These are phyloP conservation scores for Pythium insidiosum DNA, from an alignment of 352 stramenopile species.

Conservation along the genomic window DNA sequence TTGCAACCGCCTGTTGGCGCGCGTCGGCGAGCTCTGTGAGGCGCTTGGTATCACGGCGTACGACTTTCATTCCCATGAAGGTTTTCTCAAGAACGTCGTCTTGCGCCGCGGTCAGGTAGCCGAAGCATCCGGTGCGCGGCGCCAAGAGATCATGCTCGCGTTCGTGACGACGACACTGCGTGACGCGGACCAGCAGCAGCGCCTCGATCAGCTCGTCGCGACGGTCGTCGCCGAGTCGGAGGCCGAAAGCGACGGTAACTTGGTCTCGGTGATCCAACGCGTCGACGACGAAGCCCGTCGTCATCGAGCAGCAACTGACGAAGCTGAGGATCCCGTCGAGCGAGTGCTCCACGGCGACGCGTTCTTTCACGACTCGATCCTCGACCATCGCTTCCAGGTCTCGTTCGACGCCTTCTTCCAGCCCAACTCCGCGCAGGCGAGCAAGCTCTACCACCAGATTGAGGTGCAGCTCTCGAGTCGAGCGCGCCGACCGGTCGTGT, in stretches of 20 bases:
- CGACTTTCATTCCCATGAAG: slow-evolving; percentile 45
- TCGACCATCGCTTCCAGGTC: slow-evolving; percentile 50
- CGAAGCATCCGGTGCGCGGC: not conserved
- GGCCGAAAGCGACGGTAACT: not conserved
- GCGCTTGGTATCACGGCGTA: slow-evolving; percentile 31
- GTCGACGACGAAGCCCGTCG: slow-evolving; percentile 52
- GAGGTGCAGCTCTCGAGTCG: slow-evolving; percentile 21
- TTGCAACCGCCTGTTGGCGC: slow-evolving; percentile 37
- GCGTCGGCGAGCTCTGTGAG: slow-evolving; percentile 21
- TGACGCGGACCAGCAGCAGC: slow-evolving; percentile 20
- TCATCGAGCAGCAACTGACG: slow-evolving; percentile 14
- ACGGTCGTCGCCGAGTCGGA: slow-evolving; percentile 19
- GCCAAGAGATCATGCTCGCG: slow-evolving; percentile 67
- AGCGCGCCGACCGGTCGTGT: slow-evolving; percentile 30
- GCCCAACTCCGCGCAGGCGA: slow-evolving; percentile 56
- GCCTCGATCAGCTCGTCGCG: slow-evolving; percentile 23
- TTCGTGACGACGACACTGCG: slow-evolving; percentile 44
- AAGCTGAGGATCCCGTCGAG: slow-evolving; percentile 1
- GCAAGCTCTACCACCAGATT: slow-evolving; percentile 45
- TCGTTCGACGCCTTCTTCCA: slow-evolving; percentile 79
- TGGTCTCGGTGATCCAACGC: slow-evolving; percentile 61
- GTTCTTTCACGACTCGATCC: slow-evolving; percentile 50
- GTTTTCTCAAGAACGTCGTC: slow-evolving; percentile 64
- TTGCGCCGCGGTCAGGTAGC: slow-evolving; percentile 34
- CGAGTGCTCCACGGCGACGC: slow-evolving; percentile 35